These are phyloP conservation scores for Tuctoria greenei DNA, from an alignment of 176 grass and related monocot genomes.

Conservation along the genomic window DNA sequence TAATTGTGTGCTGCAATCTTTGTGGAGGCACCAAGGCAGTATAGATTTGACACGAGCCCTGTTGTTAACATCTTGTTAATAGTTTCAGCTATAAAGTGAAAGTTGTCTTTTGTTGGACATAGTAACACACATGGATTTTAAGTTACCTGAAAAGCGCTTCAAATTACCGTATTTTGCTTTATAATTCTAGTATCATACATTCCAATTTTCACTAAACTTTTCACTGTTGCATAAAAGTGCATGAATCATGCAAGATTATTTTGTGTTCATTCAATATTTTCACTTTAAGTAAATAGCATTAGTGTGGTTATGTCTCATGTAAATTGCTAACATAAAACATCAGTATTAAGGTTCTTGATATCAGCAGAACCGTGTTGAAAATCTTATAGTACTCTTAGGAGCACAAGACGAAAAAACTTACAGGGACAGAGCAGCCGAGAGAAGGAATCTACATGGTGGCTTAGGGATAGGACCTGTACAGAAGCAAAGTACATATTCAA, in stretches of 20 bases:
- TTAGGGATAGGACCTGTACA: constrained; percentile 71
- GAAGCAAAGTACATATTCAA: constrained; percentile 28
- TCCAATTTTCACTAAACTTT: background rate
- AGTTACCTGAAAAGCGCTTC: too few species aligned
- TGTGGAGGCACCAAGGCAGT: too few species aligned
- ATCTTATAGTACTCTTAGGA: constrained; percentile 40
- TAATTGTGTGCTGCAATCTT: too few species aligned
- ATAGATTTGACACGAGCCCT: too few species aligned
- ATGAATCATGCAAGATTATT: background rate
- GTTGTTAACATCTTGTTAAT: too few species aligned
- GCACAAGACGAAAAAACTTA: constrained; percentile 49
- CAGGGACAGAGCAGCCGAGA: constrained; percentile 87
- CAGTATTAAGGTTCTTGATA: constrained; percentile 15
- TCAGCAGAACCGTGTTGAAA: constrained; percentile 13
- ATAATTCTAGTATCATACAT: too few species aligned
- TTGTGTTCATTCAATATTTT: background rate
- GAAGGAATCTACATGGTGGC: constrained; percentile 64
- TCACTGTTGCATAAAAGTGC: background rate
- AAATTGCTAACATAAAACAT: background rate
- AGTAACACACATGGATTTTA: too few species aligned
- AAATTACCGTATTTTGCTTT: too few species aligned
- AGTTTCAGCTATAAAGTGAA: too few species aligned
- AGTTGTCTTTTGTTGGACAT: too few species aligned
- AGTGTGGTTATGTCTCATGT: background rate
- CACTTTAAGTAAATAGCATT: background rate